phyloP scores from a whole-genome alignment of 768 basidiomycete species.

The Leccinellum albellum region DNA sequence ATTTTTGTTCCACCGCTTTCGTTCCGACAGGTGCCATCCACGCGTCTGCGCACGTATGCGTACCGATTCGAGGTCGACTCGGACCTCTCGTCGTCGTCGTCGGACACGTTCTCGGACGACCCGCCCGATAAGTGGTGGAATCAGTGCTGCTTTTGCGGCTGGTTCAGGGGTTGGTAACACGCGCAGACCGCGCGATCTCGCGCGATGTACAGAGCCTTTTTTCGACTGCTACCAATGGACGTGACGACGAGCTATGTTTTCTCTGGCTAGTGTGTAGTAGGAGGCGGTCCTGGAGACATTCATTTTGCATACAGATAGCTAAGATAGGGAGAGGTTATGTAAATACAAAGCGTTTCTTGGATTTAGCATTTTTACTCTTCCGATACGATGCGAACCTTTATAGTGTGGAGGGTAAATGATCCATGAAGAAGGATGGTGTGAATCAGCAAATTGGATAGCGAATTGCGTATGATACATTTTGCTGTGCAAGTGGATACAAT shows the following conservation, averaged over 20 bases:
- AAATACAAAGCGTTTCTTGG: not conserved
- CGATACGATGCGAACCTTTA: not conserved
- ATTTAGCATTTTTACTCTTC: not conserved
- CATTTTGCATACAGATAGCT: not conserved
- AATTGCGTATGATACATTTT: conserved; percentile 20
- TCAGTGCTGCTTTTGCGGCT: conserved; percentile 12
- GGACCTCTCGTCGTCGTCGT: conserved; percentile 22
- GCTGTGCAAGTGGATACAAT: conserved; percentile 19
- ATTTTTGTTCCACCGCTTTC: not conserved
- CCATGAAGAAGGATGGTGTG: not conserved
- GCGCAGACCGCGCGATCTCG: not conserved
- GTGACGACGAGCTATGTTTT: too few relatives aligned
- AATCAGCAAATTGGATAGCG: conserved; percentile 16
- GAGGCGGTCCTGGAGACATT: not conserved
- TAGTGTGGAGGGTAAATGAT: not conserved
- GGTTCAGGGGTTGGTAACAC: conserved; percentile 28
- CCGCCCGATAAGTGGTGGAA: conserved; percentile 20
- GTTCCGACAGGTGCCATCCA: conserved; percentile 5
- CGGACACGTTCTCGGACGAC: conserved; percentile 22
- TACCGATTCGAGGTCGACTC: conserved; percentile 25
- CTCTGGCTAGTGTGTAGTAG: too few relatives aligned
- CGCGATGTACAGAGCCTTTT: not conserved
- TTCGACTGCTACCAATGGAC: too few relatives aligned
- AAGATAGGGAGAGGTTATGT: not conserved
- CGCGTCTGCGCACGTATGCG: conserved; percentile 7